Evolutionary conservation across 2,329 filamentous ascomycete species (phyloP).

Genomic region (Aspergillus caelatus): DNA sequence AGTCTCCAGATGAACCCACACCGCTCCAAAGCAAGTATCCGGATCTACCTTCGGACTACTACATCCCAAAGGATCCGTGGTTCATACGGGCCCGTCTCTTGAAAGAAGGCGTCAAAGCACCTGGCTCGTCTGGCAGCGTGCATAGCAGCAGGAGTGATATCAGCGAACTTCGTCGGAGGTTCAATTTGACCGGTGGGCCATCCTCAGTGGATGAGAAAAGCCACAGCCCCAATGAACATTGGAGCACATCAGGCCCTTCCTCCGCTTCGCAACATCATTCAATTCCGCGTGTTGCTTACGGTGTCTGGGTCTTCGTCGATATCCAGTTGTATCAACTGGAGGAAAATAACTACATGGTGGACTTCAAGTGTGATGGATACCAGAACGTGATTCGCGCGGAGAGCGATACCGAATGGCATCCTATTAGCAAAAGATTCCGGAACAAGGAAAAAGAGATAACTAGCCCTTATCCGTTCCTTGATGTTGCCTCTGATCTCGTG

Average conservation of each 20-base stretch:
- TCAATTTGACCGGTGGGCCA: constrained; percentile 38
- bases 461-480: constrained; percentile 92
- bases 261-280: constrained; percentile 36
- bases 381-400: constrained; percentile 73
- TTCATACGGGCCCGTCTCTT: constrained; percentile 88
- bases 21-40: constrained; percentile 49
- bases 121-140: constrained; percentile 44
- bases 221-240: constrained; percentile 35
- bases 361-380: constrained; percentile 98
- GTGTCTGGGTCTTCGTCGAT: constrained; percentile 90
- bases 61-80: constrained; percentile 91
- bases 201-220: constrained; percentile 38
- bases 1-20: constrained; percentile 37
- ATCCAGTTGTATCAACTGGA: constrained; percentile 97
- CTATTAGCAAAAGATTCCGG: constrained; percentile 51
- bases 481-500: constrained; percentile 88
- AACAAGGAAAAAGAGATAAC: constrained; percentile 93
- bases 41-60: constrained; percentile 63
- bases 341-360: constrained; percentile 87
- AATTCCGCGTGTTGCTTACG: constrained; percentile 58
- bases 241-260: constrained; percentile 36
- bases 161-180: constrained; percentile 44
- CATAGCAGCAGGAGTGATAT: constrained; percentile 46
- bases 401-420: constrained; percentile 49
- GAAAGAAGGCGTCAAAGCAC: constrained; percentile 72